Percentiles rank a stretch among this genome's conserved stretches.
These are phyloP conservation scores for Solanum sparsipilum DNA, from an alignment of 257 asterid genomes.

Conservation along the genomic window DNA sequence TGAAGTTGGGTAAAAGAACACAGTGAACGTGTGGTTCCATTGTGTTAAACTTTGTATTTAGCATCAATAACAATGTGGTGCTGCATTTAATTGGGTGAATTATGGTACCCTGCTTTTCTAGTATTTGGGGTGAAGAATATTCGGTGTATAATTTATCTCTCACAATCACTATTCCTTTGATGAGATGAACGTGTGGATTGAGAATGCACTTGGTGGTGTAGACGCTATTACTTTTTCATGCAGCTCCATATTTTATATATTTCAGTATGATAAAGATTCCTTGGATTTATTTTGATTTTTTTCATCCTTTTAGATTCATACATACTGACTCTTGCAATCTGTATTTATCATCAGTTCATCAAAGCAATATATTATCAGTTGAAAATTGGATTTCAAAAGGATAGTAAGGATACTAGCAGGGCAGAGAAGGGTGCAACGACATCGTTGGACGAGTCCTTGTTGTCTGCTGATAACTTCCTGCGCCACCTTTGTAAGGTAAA, in stretches of 20 bases:
- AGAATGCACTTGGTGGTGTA: background rate
- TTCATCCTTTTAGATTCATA: background rate
- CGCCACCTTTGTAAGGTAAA: slow-evolving; percentile 81
- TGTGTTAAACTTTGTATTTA: background rate
- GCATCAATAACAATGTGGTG: background rate
- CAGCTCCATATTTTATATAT: background rate
- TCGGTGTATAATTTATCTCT: background rate
- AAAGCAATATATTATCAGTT: slow-evolving; percentile 68
- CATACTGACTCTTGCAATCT: background rate
- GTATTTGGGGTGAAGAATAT: background rate
- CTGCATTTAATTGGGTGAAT: background rate
- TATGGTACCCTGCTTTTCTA: background rate
- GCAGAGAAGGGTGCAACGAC: slow-evolving; percentile 35
- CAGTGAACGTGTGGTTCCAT: background rate
- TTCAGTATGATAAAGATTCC: background rate
- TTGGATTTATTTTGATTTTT: background rate
- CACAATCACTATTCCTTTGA: background rate
- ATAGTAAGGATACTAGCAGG: slow-evolving; percentile 26
- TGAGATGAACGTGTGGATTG: background rate
- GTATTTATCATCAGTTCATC: slow-evolving; percentile 44
- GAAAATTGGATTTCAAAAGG: slow-evolving; percentile 62
- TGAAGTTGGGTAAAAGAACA: background rate
- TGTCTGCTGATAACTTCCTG: slow-evolving; percentile 80
- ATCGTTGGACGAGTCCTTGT: slow-evolving; percentile 78
- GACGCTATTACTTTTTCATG: background rate